Evolutionary conservation across 257 asterid species (phyloP).

Genomic region (Solanum dulcamara): DNA sequence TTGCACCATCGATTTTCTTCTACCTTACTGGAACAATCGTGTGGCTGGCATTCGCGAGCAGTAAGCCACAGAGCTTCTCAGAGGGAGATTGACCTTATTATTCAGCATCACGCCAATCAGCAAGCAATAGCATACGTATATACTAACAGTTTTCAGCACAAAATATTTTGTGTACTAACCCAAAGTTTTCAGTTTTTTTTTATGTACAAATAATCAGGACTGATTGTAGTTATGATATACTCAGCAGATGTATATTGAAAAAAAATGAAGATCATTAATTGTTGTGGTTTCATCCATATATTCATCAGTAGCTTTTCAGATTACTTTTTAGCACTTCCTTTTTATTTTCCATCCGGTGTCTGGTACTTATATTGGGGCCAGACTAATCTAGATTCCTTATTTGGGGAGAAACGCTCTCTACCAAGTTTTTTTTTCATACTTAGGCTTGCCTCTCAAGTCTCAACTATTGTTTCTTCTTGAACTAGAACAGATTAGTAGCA

Average conservation of each 20-base stretch:
- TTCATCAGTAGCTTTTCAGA: not conserved
- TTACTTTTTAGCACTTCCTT: too few relatives aligned
- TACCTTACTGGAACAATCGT: slow-evolving; percentile 90
- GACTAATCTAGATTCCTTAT: too few relatives aligned
- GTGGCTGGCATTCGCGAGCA: slow-evolving; percentile 91
- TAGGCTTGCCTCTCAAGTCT: not conserved
- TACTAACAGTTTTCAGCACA: not conserved
- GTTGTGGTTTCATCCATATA: not conserved
- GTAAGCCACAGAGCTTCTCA: slow-evolving; percentile 70
- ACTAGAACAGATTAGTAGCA: not conserved
- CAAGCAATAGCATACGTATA: not conserved
- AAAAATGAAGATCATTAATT: not conserved
- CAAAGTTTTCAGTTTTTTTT: not conserved
- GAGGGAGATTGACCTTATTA: slow-evolving; percentile 18
- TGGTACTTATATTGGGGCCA: too few relatives aligned
- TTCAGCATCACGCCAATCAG: not conserved
- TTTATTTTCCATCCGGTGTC: too few relatives aligned
- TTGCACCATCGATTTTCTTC: slow-evolving; percentile 90
- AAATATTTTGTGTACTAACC: not conserved
- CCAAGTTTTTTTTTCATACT: too few relatives aligned
- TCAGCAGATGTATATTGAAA: not conserved
- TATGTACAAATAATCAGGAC: not conserved
- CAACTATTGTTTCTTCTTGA: not conserved
- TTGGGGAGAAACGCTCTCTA: too few relatives aligned
- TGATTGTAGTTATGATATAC: not conserved